These are phyloP conservation scores for Musa itinerans DNA, from an alignment of 176 grass and related monocot genomes.

Conservation along the genomic window DNA sequence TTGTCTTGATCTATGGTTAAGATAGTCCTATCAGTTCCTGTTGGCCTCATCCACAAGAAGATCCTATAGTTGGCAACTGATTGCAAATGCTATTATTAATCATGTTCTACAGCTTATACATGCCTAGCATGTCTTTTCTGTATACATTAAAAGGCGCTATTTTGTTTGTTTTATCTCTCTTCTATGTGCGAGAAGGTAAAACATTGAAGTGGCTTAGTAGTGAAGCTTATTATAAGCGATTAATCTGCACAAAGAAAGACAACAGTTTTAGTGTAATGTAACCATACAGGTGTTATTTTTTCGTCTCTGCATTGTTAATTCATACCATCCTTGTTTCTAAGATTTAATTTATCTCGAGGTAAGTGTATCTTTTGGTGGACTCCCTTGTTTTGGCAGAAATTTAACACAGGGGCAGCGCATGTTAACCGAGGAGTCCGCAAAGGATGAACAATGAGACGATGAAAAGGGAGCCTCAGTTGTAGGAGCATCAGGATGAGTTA, in stretches of 20 bases:
- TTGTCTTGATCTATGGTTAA: conserved; percentile 44
- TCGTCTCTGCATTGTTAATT: neutral
- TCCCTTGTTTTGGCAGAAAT: conserved; percentile 38
- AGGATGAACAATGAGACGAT: conserved; percentile 77
- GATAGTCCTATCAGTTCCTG: too few relatives aligned
- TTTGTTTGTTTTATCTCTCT: too few relatives aligned
- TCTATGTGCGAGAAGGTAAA: too few relatives aligned
- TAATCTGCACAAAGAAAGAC: conserved; percentile 65
- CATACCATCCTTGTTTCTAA: neutral
- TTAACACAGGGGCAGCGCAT: conserved; percentile 55
- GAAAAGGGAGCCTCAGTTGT: conserved; percentile 55
- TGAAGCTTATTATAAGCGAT: neutral
- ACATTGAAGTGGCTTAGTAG: neutral
- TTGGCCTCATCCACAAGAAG: too few relatives aligned
- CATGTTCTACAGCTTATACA: neutral
- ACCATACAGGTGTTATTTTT: conserved; percentile 63
- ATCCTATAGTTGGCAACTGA: conserved; percentile 3
- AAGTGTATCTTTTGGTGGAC: neutral
- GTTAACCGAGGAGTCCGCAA: conserved; percentile 66
- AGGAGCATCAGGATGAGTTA: conserved; percentile 52
- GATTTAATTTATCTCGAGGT: neutral
- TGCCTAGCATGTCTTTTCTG: too few relatives aligned
- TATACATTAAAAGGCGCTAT: too few relatives aligned
- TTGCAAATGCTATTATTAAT: neutral
- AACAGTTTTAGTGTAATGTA: conserved; percentile 70